These are phyloP conservation scores for Apiotrichum laibachii DNA, from an alignment of 1,284 basidiomycete species.

Conservation along the genomic window DNA sequence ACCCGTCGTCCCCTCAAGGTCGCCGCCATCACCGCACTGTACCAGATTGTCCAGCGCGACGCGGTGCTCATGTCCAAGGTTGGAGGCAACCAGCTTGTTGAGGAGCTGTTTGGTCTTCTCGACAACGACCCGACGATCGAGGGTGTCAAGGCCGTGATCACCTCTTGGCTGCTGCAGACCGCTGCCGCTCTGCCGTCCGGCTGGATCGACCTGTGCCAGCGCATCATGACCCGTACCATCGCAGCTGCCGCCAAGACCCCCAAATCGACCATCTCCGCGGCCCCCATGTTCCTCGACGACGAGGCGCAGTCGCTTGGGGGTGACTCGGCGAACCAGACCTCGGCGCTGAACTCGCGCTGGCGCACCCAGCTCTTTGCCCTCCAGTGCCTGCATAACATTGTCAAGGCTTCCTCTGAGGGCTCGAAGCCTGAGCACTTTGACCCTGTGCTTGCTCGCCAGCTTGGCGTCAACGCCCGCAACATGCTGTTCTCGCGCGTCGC, in stretches of 20 bases:
- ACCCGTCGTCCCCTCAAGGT: constrained; percentile 80
- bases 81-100: constrained; percentile 89
- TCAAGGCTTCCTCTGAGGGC: constrained; percentile 68
- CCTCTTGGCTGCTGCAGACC: constrained; percentile 94
- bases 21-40: constrained; percentile 90
- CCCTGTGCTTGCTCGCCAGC: constrained; percentile 59
- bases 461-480: constrained; percentile 35
- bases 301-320: constrained; percentile 81
- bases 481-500: constrained; percentile 48
- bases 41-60: constrained; percentile 95
- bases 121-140: constrained; percentile 91
- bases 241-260: constrained; percentile 52
- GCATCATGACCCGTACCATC: constrained; percentile 70
- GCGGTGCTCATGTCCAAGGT: constrained; percentile 86
- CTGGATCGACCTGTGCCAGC: constrained; percentile 96
- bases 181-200: constrained; percentile 88
- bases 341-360: constrained; percentile 77
- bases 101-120: constrained; percentile 89
- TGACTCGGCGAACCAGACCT: constrained; percentile 42
- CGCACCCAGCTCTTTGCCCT: constrained; percentile 94
- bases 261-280: neutral
- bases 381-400: constrained; percentile 86
- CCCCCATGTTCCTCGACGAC: constrained; percentile 66
- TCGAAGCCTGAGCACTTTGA: constrained; percentile 80
- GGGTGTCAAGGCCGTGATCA: constrained; percentile 87